phyloP scores from a whole-genome alignment of 2,329 filamentous ascomycete genomes.

The Teratosphaeria destructans region DNA sequence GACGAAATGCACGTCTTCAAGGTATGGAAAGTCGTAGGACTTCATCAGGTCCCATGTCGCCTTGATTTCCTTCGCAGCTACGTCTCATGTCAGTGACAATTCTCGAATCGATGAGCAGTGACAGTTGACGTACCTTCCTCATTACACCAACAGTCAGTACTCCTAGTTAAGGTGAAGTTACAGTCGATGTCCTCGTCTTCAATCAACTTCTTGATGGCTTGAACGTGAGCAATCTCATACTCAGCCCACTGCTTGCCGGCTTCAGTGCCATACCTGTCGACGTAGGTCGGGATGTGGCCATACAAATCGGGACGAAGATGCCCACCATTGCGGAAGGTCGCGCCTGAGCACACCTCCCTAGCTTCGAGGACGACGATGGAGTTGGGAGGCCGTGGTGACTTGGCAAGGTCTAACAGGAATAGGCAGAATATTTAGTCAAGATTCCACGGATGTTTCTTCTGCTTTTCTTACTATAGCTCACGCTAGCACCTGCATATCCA shows the following conservation, averaged over 20 bases:
- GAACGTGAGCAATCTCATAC: slow-evolving; percentile 16
- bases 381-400: slow-evolving; percentile 19
- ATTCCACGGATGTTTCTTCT: slow-evolving; percentile 23
- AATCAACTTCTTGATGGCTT: slow-evolving; percentile 24
- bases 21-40: slow-evolving; percentile 15
- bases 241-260: neutral
- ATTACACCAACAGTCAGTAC: slow-evolving; percentile 27
- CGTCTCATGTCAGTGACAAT: neutral
- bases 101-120: neutral
- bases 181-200: slow-evolving; percentile 29
- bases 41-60: slow-evolving; percentile 15
- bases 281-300: slow-evolving; percentile 14
- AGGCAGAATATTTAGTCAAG: neutral
- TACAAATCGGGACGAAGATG: slow-evolving; percentile 29
- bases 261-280: slow-evolving; percentile 4
- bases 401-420: neutral
- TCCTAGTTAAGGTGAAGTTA: slow-evolving; percentile 31
- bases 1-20: slow-evolving; percentile 22
- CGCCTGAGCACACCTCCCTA: slow-evolving; percentile 64
- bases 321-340: slow-evolving; percentile 51
- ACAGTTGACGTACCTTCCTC: slow-evolving; percentile 6
- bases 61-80: neutral
- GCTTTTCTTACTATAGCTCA: slow-evolving; percentile 5
- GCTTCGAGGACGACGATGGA: slow-evolving; percentile 60
- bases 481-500: slow-evolving; percentile 54